Evolutionary conservation across 345 rosid species (phyloP).

Genomic region (Citrus medica): DNA sequence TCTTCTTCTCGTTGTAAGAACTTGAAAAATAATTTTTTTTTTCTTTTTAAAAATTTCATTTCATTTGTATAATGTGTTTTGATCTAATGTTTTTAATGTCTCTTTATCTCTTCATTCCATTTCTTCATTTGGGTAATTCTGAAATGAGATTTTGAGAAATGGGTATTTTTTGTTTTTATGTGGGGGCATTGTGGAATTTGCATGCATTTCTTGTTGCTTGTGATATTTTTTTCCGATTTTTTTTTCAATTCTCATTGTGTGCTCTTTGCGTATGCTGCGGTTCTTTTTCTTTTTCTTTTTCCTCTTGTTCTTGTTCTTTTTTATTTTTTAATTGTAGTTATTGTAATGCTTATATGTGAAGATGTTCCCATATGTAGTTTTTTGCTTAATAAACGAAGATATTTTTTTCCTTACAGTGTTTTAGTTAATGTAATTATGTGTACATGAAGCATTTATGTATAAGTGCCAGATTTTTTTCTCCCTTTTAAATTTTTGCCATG

Average conservation of each 20-base stretch:
- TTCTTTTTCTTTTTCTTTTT: not conserved
- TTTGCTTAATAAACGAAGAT: not conserved
- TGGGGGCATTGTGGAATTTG: not conserved
- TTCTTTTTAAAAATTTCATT: not conserved
- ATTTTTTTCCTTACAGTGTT: not conserved
- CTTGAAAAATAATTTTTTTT: no score
- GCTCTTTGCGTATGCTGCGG: not conserved
- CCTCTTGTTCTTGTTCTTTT: not conserved
- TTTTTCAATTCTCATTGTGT: not conserved
- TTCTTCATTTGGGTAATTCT: not conserved
- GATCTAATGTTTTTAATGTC: slow-evolving; percentile 20
- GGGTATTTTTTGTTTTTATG: not conserved
- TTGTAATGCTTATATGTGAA: not conserved
- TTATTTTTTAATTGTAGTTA: not conserved
- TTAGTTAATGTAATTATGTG: not conserved
- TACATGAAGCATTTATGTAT: not conserved
- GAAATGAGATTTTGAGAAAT: not conserved
- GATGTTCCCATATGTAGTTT: not conserved
- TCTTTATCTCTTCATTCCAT: slow-evolving; percentile 1
- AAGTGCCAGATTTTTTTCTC: not conserved
- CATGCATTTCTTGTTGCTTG: not conserved
- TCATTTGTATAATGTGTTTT: slow-evolving; percentile 20
- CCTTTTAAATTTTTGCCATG: not conserved
- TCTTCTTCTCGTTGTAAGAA: not conserved
- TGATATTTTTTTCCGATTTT: not conserved